A percentile compares a stretch with the other conserved stretches of the same genome.
Conservation (phyloP, 495 filamentous ascomycete species). For the Margaritispora aquatica region DNA sequence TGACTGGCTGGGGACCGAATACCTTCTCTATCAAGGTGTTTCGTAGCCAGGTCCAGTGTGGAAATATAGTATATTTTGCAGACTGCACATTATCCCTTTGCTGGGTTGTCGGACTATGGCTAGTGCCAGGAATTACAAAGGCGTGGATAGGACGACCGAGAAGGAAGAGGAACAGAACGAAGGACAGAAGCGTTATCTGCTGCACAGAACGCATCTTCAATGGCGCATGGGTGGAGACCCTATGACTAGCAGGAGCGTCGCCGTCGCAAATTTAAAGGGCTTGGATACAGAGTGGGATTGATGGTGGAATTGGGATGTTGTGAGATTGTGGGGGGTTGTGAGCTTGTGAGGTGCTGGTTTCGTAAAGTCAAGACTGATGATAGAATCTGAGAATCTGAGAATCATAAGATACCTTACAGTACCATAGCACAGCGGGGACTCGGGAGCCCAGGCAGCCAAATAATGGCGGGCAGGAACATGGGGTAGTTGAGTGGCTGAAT, state of each 20-base stretch:
- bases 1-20: conserved; percentile 45
- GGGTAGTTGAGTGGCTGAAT: neutral
- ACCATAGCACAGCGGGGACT: no score
- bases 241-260: neutral
- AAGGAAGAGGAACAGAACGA: conserved; percentile 9
- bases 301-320: no score
- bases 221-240: neutral
- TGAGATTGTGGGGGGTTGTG: no score
- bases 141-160: conserved; percentile 15
- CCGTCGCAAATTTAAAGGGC: neutral
- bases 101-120: conserved; percentile 7
- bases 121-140: conserved; percentile 21
- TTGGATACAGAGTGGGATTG: neutral
- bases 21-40: conserved; percentile 58
- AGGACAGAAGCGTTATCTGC: neutral
- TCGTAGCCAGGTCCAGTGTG: conserved; percentile 49
- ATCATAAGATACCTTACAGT: no score
- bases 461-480: neutral
- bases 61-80: conserved; percentile 19
- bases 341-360: no score
- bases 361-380: no score
- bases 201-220: conserved; percentile 13
- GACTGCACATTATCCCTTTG: neutral
- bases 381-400: no score
- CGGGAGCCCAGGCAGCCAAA: neutral